phyloP scores from a whole-genome alignment of 768 basidiomycete genomes.

The Hygrocybe punicea region DNA sequence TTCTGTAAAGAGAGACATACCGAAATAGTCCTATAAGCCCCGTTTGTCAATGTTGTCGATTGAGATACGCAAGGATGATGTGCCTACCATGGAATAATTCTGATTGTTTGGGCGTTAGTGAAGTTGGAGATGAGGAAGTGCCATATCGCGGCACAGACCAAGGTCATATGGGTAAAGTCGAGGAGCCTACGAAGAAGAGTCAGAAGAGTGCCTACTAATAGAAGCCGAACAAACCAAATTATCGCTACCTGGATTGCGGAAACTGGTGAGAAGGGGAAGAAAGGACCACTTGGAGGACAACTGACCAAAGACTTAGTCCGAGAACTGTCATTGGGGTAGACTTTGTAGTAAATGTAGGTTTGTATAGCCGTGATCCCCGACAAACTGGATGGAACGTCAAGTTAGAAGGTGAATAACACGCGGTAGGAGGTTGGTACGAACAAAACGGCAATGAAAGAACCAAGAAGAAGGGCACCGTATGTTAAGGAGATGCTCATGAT shows the following conservation, averaged over 20 bases:
- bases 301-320: slow-evolving; percentile 16
- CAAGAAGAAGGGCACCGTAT: slow-evolving; percentile 24
- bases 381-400: slow-evolving; percentile 12
- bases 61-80: neutral
- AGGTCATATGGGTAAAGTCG: slow-evolving; percentile 30
- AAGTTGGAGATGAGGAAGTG: slow-evolving; percentile 29
- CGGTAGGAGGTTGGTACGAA: slow-evolving; percentile 7
- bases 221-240: slow-evolving; percentile 9
- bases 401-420: neutral
- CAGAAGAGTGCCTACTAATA: neutral
- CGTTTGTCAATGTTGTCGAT: neutral
- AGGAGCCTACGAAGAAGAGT: slow-evolving; percentile 16
- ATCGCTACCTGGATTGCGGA: neutral
- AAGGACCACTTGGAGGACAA: neutral
- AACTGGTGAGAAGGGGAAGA: neutral
- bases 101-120: slow-evolving; percentile 22
- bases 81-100: slow-evolving; percentile 30
- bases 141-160: slow-evolving; percentile 36
- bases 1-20: neutral
- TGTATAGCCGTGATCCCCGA: slow-evolving; percentile 23
- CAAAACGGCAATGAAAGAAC: slow-evolving; percentile 23
- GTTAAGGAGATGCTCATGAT: slow-evolving; percentile 7
- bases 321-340: slow-evolving; percentile 15
- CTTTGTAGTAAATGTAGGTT: slow-evolving; percentile 21
- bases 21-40: slow-evolving; percentile 6